Evolutionary conservation across 441 rosid genomes (phyloP).

Genomic region (Macaranga tanarius): DNA sequence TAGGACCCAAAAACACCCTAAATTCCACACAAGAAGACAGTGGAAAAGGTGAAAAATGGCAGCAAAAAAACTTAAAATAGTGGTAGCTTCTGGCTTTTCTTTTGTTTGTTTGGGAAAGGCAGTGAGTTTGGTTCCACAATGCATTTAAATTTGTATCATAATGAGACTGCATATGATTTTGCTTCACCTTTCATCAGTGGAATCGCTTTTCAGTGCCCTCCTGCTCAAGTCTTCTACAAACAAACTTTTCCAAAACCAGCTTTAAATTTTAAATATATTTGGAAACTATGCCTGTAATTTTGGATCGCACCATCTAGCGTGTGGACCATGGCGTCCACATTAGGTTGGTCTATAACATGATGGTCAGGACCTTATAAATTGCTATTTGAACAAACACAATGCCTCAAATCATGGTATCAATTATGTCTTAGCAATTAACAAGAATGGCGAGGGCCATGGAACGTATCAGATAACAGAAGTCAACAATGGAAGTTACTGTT

Average conservation of each 20-base stretch:
- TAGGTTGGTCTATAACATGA: background rate
- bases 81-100: slow-evolving; percentile 26
- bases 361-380: slow-evolving; percentile 1
- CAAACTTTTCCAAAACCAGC: slow-evolving; percentile 22
- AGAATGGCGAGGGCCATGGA: background rate
- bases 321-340: slow-evolving; percentile 27
- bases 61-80: slow-evolving; percentile 12
- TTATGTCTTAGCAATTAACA: background rate
- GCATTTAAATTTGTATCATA: slow-evolving; percentile 23
- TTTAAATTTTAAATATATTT: background rate
- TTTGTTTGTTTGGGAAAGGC: slow-evolving; percentile 14
- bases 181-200: slow-evolving; percentile 46
- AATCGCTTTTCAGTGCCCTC: slow-evolving; percentile 32
- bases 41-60: slow-evolving; percentile 21
- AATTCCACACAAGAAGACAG: slow-evolving; percentile 29
- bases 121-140: slow-evolving; percentile 17
- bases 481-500: slow-evolving; percentile 9
- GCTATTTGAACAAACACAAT: slow-evolving; percentile 6
- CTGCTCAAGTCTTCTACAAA: slow-evolving; percentile 38
- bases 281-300: background rate
- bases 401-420: background rate
- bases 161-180: slow-evolving; percentile 42
- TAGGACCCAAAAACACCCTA: slow-evolving; percentile 29
- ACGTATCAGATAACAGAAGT: background rate
- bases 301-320: slow-evolving; percentile 19